Evolutionary conservation across 169 alveolate genomes (phyloP).

Genomic region (Plasmodium gonderi): DNA sequence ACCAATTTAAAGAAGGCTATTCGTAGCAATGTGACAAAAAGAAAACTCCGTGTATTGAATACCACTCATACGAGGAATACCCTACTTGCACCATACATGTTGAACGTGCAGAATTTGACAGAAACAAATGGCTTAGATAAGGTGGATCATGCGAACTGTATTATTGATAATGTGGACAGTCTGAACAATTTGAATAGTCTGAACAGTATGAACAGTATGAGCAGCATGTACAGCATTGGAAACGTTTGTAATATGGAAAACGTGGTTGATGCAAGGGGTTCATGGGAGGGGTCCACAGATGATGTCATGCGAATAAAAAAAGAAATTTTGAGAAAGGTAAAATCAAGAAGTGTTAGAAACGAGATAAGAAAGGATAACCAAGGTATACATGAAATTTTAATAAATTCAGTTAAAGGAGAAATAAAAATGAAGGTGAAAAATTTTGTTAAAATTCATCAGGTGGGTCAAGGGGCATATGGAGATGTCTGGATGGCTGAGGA

Average conservation of each 20-base stretch:
- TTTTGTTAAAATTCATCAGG: constrained; percentile 89
- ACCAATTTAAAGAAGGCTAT: not conserved
- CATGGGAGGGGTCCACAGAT: not conserved
- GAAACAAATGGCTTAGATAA: not conserved
- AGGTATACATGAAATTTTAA: constrained; percentile 5
- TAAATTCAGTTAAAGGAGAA: constrained; percentile 51
- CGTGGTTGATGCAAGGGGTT: too few species aligned
- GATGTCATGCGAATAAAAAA: not conserved
- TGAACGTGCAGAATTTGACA: not conserved
- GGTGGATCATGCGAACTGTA: not conserved
- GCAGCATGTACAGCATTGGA: not conserved
- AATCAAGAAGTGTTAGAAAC: not conserved
- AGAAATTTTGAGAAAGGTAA: not conserved
- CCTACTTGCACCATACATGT: not conserved
- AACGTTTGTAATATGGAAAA: not conserved
- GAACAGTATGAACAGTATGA: not conserved
- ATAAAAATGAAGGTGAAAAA: constrained; percentile 66
- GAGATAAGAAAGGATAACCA: not conserved
- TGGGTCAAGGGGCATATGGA: constrained; percentile 93
- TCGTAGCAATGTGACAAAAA: not conserved
- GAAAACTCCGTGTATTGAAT: not conserved
- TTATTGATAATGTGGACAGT: not conserved
- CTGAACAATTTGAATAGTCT: not conserved
- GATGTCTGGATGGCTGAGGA: constrained; percentile 94
- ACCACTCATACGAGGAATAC: not conserved